Percentiles rank a stretch among this genome's conserved stretches.
These are phyloP conservation scores for Penicillium sclerotiorum DNA, from an alignment of 2,329 filamentous ascomycete genomes.

Conservation along the genomic window DNA sequence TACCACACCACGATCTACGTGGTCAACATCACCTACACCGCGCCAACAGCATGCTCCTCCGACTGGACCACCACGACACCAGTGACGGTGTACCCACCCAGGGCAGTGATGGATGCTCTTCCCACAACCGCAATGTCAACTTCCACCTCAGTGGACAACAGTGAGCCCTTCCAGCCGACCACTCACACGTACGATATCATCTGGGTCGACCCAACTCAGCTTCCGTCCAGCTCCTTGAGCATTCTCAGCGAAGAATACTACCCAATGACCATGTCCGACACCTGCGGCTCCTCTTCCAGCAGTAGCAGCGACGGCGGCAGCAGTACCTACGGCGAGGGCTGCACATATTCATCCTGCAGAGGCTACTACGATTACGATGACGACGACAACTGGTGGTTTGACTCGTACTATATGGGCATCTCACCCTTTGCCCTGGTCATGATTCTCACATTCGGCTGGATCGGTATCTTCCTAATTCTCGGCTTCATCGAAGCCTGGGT, in stretches of 20 bases:
- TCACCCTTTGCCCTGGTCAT: slow-evolving; percentile 29
- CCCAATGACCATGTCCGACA: slow-evolving; percentile 19
- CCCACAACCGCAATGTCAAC: slow-evolving; percentile 25
- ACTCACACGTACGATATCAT: slow-evolving; percentile 30
- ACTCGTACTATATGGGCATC: slow-evolving; percentile 24
- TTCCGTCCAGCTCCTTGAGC: slow-evolving; percentile 23
- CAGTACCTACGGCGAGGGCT: neutral
- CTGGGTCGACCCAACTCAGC: slow-evolving; percentile 33
- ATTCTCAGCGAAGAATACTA: slow-evolving; percentile 23
- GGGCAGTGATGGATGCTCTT: slow-evolving; percentile 16
- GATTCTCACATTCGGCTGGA: slow-evolving; percentile 30
- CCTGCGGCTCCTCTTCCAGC: neutral
- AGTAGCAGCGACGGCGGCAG: neutral
- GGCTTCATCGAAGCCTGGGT: slow-evolving; percentile 35
- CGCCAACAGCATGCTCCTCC: slow-evolving; percentile 31
- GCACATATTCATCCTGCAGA: slow-evolving; percentile 2
- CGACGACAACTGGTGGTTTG: slow-evolving; percentile 27
- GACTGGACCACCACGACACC: slow-evolving; percentile 31
- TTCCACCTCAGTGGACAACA: slow-evolving; percentile 26
- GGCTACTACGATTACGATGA: slow-evolving; percentile 12
- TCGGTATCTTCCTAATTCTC: slow-evolving; percentile 28
- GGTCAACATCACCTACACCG: slow-evolving; percentile 32
- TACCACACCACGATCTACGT: slow-evolving; percentile 25
- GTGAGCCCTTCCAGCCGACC: slow-evolving; percentile 26
- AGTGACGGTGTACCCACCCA: slow-evolving; percentile 21